Evolutionary conservation across 306 rosid genomes (phyloP).

Genomic region (Cicer chorassanicum): DNA sequence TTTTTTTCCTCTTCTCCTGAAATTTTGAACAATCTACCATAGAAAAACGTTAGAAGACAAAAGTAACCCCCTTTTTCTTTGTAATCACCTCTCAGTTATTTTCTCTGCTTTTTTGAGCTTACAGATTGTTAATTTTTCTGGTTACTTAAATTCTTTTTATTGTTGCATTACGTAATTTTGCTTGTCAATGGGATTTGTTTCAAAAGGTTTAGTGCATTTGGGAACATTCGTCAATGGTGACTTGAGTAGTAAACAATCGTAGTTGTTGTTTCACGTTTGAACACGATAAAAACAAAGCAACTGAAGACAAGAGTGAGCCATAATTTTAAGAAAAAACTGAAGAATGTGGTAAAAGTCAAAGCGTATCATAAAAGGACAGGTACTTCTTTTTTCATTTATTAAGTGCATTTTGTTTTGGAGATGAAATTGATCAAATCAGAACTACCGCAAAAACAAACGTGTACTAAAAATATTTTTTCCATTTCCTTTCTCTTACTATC

Average conservation of each 20-base stretch:
- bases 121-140: constrained; percentile 1
- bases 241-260: constrained; percentile 39
- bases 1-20: constrained; percentile 23
- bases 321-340: not conserved
- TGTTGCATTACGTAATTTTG: not conserved
- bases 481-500: too few species aligned
- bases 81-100: not conserved
- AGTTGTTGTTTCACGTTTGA: constrained; percentile 48
- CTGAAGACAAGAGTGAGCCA: constrained; percentile 2
- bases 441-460: too few species aligned
- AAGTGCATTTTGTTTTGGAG: too few species aligned
- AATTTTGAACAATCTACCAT: constrained; percentile 49
- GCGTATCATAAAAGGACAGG: too few species aligned
- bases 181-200: constrained; percentile 8
- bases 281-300: constrained; percentile 48
- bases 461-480: too few species aligned
- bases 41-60: constrained; percentile 38
- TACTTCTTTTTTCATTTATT: too few species aligned
- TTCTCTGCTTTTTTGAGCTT: not conserved
- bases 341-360: not conserved
- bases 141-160: not conserved
- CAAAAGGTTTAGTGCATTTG: constrained; percentile 10
- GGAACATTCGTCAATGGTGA: constrained; percentile 24
- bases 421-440: too few species aligned
- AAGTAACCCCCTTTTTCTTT: constrained; percentile 22